These are phyloP conservation scores for Xerophyta viscosa DNA, from an alignment of 106 monocot species.

Conservation along the genomic window DNA sequence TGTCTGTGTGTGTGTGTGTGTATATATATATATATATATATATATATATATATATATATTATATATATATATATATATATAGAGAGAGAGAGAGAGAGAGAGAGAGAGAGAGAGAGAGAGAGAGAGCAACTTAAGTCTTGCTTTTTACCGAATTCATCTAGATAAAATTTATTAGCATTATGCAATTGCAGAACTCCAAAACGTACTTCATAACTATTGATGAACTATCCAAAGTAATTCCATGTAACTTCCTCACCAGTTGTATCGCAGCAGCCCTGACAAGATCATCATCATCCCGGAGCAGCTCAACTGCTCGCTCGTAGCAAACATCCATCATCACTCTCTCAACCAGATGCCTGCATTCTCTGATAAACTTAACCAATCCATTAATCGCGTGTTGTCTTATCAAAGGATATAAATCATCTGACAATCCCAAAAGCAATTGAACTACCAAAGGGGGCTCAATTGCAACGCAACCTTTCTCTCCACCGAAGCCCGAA, in stretches of 20 bases:
- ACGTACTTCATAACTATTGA: too few species aligned
- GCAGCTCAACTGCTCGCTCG: conserved; percentile 29
- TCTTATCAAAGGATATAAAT: conserved; percentile 55
- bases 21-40: too few species aligned
- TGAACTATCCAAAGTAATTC: background rate
- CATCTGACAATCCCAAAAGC: conserved; percentile 37
- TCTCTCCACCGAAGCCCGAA: background rate
- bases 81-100: too few species aligned
- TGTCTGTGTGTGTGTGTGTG: too few species aligned
- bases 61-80: too few species aligned
- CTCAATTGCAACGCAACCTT: conserved; percentile 1
- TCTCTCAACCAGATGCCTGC: background rate
- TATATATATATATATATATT: too few species aligned
- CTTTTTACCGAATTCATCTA: too few species aligned
- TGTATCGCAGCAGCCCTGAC: conserved; percentile 47
- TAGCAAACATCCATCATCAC: conserved; percentile 21
- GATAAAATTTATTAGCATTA: too few species aligned
- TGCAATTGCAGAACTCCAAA: too few species aligned
- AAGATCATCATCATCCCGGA: conserved; percentile 48
- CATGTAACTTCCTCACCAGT: conserved; percentile 36
- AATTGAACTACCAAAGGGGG: conserved; percentile 23
- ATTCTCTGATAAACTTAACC: conserved; percentile 24
- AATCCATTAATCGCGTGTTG: conserved; percentile 37
- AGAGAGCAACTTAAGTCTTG: too few species aligned
- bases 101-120: too few species aligned